These are phyloP conservation scores for Xylogone sp. DNA, from an alignment of 2,329 filamentous ascomycete genomes.

Conservation along the genomic window DNA sequence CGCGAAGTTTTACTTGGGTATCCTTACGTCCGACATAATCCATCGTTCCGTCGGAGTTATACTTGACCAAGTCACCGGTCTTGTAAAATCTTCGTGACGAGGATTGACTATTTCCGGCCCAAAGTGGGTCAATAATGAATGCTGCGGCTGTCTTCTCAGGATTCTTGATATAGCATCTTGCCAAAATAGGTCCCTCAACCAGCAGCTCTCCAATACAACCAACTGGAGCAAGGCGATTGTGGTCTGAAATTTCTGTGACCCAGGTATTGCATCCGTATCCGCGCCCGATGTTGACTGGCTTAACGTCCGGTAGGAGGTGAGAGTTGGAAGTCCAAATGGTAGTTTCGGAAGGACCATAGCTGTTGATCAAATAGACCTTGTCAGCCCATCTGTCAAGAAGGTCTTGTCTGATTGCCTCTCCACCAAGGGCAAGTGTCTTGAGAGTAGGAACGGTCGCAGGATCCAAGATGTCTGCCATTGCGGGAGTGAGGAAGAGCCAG, in stretches of 20 bases:
- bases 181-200: constrained; percentile 17
- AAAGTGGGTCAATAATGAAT: constrained; percentile 15
- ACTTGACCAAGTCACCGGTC: constrained; percentile 33
- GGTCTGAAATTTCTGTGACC: constrained; percentile 10
- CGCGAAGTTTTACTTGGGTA: constrained; percentile 61
- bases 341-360: constrained; percentile 75
- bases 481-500: constrained; percentile 4
- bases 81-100: constrained; percentile 25
- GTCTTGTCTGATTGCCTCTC: constrained; percentile 56
- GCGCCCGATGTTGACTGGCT: constrained; percentile 9
- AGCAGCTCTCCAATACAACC: constrained; percentile 16
- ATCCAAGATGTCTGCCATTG: constrained; percentile 2
- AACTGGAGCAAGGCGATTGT: constrained; percentile 10
- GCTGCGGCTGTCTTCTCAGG: constrained; percentile 6
- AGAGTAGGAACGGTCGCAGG: constrained; percentile 1
- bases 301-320: constrained; percentile 2
- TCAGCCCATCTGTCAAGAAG: constrained; percentile 26
- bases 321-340: constrained; percentile 2
- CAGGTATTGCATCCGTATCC: constrained; percentile 6
- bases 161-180: constrained; percentile 17
- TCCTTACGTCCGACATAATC: constrained; percentile 61
- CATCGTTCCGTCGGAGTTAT: constrained; percentile 54
- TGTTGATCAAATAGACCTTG: constrained; percentile 32
- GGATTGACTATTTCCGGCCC: neutral
- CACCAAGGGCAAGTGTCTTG: constrained; percentile 7